Evolutionary conservation across 1,284 basidiomycete species (phyloP), one percentile per base, ranked within the genome.

Genomic region (Golubevia pallescens): DNA sequence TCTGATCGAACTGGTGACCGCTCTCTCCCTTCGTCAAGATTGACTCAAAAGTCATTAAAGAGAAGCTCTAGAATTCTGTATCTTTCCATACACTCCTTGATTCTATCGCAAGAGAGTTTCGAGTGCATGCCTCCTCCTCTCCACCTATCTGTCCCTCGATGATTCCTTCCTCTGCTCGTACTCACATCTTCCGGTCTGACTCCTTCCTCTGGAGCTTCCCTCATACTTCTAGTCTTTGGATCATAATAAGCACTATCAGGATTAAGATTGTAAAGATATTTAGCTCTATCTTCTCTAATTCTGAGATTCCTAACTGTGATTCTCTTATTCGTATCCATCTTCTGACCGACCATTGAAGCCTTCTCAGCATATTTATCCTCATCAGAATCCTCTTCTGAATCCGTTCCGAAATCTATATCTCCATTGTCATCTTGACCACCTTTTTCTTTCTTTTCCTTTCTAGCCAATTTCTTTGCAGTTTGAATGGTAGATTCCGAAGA

Each of bases 331-430:
- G 77, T 75, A 60, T 84, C 77, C 8, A 83, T 70, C 62, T 79
- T 77, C 57, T 81, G 79, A 2, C 82, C 82, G 16, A 77, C 76
- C 55, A 81, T 81, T 57, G 73, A 74, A 32, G 81, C 81, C 57
- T 80, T 83, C 52, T 85, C 81, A 8, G 81, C 81, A 58, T 85
- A 85, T 69, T 84, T 81, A 28, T 83, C 81, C 60, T 85, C 81
- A 63, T 85, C 81, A 55, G 73, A 69, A 7, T 79, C 76, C 64
- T 83, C 82, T 42, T 62, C 61, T 61, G 77, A 76, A 62, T 65
- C 67, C 28, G 73, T 77, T 61, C 71, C 71, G 42, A 84, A 83
- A 16, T 60, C 21, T 13, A 60, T 24, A 20, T 60, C 63, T 16
- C 51, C 52, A 60, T 42, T 19, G 16, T 42, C 58, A 16, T 24